Conservation (phyloP, 2,329 filamentous ascomycete species). For the Trichophaea hybrida region DNA sequence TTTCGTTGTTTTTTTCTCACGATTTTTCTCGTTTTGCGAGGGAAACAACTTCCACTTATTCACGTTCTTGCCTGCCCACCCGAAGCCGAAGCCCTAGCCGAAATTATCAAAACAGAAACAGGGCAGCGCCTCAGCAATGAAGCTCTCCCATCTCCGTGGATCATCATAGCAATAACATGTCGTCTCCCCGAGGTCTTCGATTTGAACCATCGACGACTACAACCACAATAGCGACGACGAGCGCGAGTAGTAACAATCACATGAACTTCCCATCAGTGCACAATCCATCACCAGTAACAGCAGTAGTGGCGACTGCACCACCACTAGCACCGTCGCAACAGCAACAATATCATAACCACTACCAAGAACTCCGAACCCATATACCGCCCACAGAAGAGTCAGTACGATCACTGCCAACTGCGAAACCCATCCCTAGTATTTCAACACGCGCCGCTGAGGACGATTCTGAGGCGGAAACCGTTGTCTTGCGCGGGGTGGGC, state of each 20-base stretch:
- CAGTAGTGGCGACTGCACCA: neutral
- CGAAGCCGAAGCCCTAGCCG: neutral
- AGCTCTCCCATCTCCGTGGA: constrained; percentile 22
- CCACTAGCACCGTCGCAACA: neutral
- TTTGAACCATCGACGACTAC: constrained; percentile 20
- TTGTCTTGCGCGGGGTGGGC: constrained; percentile 42
- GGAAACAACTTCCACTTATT: no score
- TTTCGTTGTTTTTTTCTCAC: no score
- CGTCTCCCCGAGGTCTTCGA: constrained; percentile 22
- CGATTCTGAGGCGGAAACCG: constrained; percentile 54
- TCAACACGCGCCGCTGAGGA: neutral
- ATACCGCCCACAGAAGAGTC: neutral
- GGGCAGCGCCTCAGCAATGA: constrained; percentile 23
- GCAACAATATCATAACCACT: neutral
- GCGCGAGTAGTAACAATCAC: neutral
- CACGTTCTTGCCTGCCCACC: neutral
- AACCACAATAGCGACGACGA: neutral
- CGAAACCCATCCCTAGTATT: neutral
- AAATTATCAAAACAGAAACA: neutral
- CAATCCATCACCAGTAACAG: neutral
- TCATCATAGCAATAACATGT: constrained; percentile 22
- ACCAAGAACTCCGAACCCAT: neutral
- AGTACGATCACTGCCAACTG: neutral
- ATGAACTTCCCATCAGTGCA: neutral
- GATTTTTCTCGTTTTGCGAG: no score